phyloP scores from a whole-genome alignment of 257 asterid genomes.

The Schizonepeta tenuifolia region DNA sequence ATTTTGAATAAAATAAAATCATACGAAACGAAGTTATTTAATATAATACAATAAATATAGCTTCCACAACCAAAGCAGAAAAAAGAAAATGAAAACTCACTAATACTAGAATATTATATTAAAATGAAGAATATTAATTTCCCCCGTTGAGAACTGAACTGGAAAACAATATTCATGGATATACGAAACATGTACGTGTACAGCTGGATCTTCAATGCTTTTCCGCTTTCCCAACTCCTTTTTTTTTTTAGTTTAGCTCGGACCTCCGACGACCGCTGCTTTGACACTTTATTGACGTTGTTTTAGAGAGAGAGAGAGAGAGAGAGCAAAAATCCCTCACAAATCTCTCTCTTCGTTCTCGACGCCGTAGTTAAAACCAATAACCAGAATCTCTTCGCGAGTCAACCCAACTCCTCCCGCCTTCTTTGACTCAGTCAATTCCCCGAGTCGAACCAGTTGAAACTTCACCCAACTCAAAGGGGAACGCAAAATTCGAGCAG shows the following conservation, averaged over 20 bases:
- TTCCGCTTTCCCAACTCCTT: constrained; percentile 28
- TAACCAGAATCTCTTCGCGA: constrained; percentile 16
- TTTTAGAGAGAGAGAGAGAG: constrained; percentile 4
- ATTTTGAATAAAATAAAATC: neutral
- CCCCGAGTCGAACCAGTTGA: constrained; percentile 15
- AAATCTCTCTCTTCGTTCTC: constrained; percentile 33
- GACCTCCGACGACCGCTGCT: constrained; percentile 38
- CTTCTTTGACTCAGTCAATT: constrained; percentile 43
- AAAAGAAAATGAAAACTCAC: too few relatives aligned
- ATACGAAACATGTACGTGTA: neutral
- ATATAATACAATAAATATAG: too few relatives aligned
- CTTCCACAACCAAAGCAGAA: too few relatives aligned
- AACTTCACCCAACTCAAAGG: neutral
- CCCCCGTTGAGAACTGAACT: neutral
- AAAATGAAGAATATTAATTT: neutral
- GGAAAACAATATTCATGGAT: constrained; percentile 15
- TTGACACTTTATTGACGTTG: constrained; percentile 34
- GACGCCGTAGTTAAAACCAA: constrained; percentile 19
- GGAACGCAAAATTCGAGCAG: neutral
- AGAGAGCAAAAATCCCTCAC: constrained; percentile 13
- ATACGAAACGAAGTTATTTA: neutral
- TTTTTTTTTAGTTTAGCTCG: constrained; percentile 24
- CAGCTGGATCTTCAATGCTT: constrained; percentile 42
- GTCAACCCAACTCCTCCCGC: constrained; percentile 39
- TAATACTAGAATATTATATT: too few relatives aligned